Evolutionary conservation across 2,329 filamentous ascomycete genomes (phyloP), one percentile per base, ranked within the genome.

Genomic region (Colletotrichum incanum): DNA sequence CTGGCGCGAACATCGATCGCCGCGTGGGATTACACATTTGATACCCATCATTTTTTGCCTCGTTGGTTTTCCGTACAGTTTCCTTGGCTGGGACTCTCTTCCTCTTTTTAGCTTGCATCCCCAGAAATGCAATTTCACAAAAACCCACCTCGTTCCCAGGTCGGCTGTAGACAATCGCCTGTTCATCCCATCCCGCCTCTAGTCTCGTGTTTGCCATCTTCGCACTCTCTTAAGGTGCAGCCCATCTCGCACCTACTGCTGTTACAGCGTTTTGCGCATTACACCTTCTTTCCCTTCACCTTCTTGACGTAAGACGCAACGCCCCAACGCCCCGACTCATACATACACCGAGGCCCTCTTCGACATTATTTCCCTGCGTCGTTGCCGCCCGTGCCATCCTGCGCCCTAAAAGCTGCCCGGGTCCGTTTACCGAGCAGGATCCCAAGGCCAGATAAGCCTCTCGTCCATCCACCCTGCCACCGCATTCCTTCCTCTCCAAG

Each of bases 151-250:
- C 14, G 55, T n/a, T n/a, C n/a, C n/a, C 20, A 65, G 62, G 54
- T 37, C 18, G 62, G 37, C 67, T 59, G 43, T 18, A 47, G 50
- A 50, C 39, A 62, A 52, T 60, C 47, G 39, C 52, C 52, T 65
- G 60, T 69, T 69, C 62, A 60, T 66, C 67, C 55, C 67, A 39
- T 37, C 45, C 62, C 59, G 47, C 39, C 23, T 65, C 34, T 65
- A 26, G 55, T 61, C 47, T 34, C 28, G 18, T 28, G 41, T 12
- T 34, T 45, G 14, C 39, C 18, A 47, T 43, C 28, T 47, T 43
- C 34, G 18, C 18, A 61, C 23, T 37, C 41, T 67, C 23, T 23
- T 26, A 14, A 20, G 28, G 28, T 14, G 7, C 20, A 45, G 52
- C 39, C 39, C 39, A 58, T 9, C 23, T 31, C 39, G 31, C 39